Conservation (phyloP, 2,329 filamentous ascomycete genomes). For the Emergomyces orientalis region DNA sequence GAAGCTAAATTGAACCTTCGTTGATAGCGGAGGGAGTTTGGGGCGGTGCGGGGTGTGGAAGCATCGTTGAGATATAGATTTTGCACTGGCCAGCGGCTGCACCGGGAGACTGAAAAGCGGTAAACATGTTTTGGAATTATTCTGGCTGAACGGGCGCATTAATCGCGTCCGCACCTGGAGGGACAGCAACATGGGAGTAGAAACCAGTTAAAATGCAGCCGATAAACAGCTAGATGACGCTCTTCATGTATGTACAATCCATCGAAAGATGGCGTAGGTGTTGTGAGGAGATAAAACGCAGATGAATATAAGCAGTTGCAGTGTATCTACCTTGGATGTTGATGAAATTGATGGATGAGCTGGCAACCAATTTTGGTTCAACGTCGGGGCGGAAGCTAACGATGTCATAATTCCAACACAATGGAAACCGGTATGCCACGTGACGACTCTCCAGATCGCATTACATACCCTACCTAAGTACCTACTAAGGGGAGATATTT, state of each 20-base stretch:
- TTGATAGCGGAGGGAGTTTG: conserved; percentile 14
- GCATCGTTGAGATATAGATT: conserved; percentile 2
- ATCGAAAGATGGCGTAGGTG: not conserved
- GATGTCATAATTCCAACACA: not conserved
- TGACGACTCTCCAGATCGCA: not conserved
- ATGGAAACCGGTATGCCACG: not conserved
- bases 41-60: conserved; percentile 20
- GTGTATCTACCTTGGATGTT: not conserved
- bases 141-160: not conserved
- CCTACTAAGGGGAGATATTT: too few species aligned
- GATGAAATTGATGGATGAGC: not conserved
- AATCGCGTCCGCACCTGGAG: conserved; percentile 1
- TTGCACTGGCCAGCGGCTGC: not conserved
- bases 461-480: too few species aligned
- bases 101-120: not conserved
- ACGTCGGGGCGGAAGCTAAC: not conserved
- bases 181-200: not conserved
- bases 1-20: not conserved
- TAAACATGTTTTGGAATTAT: not conserved
- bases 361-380: not conserved
- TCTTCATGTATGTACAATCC: not conserved
- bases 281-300: not conserved
- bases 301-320: not conserved
- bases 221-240: not conserved
- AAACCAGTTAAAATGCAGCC: not conserved